Percentiles rank a stretch among this genome's conserved stretches.
Conservation (phyloP, 2,329 filamentous ascomycete genomes). For the Neofusicoccum parvum region DNA sequence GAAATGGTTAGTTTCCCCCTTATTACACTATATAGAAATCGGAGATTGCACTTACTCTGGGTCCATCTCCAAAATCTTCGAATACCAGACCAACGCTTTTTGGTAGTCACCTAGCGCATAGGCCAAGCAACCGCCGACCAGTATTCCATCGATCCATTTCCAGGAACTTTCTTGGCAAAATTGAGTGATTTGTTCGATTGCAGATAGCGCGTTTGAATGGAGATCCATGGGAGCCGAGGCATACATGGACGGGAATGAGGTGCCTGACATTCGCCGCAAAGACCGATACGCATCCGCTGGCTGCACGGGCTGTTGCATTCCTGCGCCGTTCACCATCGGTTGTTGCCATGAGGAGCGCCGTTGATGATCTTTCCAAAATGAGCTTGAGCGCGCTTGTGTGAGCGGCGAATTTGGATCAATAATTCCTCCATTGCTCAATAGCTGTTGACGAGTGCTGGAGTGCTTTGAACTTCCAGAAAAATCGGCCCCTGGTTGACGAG, state of each 20-base stretch:
- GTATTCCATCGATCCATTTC: conserved; percentile 85
- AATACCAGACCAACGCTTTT: conserved; percentile 75
- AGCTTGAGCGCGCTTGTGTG: background rate
- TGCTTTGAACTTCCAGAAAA: conserved; percentile 37
- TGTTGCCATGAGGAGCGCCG: conserved; percentile 18
- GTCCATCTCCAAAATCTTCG: conserved; percentile 64
- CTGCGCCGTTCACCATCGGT: background rate
- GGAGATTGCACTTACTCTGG: conserved; percentile 47
- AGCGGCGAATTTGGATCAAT: conserved; percentile 6
- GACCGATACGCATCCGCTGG: background rate
- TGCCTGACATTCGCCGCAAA: conserved; percentile 8
- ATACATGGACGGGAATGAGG: conserved; percentile 9
- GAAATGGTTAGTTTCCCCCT: conserved; percentile 24
- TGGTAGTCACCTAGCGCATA: conserved; percentile 87
- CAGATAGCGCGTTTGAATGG: conserved; percentile 34
- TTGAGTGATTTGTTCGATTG: conserved; percentile 39
- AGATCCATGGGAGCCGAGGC: background rate
- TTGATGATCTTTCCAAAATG: conserved; percentile 15
- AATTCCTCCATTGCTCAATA: background rate
- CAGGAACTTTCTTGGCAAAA: conserved; percentile 44
- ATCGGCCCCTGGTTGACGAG: conserved; percentile 57
- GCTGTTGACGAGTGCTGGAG: background rate
- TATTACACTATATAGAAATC: background rate
- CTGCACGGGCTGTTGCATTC: conserved; percentile 6
- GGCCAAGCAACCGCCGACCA: conserved; percentile 86